Evolutionary conservation across 306 rosid species (phyloP), one percentile per base, ranked within the genome.

Genomic region (Cucurbita ficifolia): DNA sequence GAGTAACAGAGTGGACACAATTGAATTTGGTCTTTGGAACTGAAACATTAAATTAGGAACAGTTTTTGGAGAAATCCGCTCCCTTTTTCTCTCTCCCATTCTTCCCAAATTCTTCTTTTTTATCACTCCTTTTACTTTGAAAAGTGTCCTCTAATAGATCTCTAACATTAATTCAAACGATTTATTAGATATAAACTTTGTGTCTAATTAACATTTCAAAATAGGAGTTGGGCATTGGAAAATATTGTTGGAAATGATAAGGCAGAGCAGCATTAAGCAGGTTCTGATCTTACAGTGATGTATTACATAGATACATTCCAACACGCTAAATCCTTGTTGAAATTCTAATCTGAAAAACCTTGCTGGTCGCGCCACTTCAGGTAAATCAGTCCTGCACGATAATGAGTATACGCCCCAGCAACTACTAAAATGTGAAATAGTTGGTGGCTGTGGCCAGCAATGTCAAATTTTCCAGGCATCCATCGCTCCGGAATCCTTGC

Each of bases 401-500:
- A 94, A 76, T 94, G 99, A 63, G 88, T 86, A 73, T 89, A 89
- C 0, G 99, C 99, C 18, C 99, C 99, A 11, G 97, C 99, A 14
- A 94, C 88, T 5, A 94, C 99, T 63, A 94, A 72, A 56, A 94
- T 7, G 75, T 94, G 99, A 70, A 94, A 94, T 21, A 91, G 79
- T 61, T 94, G 97, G 86, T 94, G 99, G 81, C 99, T 94, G 53
- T 94, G 97, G 70, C 99, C 99, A 7, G 97, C 99, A 82, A 94
- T 82, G 86, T 94, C 99, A 1, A 91, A 94, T 67, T 88, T 94
- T 63, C 99, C 99, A 14, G 99, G 99, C 97, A 79, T 88, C 99
- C 99, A 94, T 64, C 99, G 81, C 78, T 94, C 97, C 0, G 97
- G 99, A 76, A 94, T 85, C 80, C 99, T 88, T 0, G 92, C 87